Percentiles rank a stretch among this genome's conserved stretches.
These are phyloP conservation scores for Entonaema liquescens DNA, from an alignment of 495 filamentous ascomycete genomes.

Conservation along the genomic window DNA sequence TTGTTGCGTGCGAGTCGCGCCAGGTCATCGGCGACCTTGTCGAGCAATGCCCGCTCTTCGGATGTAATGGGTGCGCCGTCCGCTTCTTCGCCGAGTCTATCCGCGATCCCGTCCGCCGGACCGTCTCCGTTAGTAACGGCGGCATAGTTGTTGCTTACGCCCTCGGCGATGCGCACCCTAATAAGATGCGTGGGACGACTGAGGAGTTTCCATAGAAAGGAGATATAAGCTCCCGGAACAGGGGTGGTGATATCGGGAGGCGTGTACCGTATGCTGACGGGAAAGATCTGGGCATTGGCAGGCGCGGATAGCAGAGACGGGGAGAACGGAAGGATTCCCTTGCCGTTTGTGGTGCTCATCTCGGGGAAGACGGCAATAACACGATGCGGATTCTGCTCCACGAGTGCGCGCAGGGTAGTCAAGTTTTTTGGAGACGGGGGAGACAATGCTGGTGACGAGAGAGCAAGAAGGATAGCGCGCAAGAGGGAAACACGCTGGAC, in stretches of 20 bases:
- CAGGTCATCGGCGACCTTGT: slow-evolving; percentile 82
- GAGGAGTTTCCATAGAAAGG: slow-evolving; percentile 87
- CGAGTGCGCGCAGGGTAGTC: slow-evolving; percentile 67
- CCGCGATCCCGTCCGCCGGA: slow-evolving; percentile 40
- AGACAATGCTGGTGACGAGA: slow-evolving; percentile 66
- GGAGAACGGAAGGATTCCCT: slow-evolving; percentile 85
- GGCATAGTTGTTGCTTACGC: slow-evolving; percentile 59
- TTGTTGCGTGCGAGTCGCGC: slow-evolving; percentile 92
- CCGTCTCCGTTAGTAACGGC: slow-evolving; percentile 36
- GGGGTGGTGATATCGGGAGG: slow-evolving; percentile 91
- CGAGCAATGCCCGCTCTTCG: slow-evolving; percentile 70
- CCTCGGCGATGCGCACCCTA: slow-evolving; percentile 85
- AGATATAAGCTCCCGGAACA: slow-evolving; percentile 71
- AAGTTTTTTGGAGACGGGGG: slow-evolving; percentile 55
- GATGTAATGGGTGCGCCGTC: slow-evolving; percentile 54
- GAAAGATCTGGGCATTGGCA: slow-evolving; percentile 77
- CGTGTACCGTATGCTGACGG: slow-evolving; percentile 86
- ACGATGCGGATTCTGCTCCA: slow-evolving; percentile 72
- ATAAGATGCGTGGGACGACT: slow-evolving; percentile 87
- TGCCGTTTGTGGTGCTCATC: slow-evolving; percentile 91
- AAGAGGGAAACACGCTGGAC: slow-evolving; percentile 81
- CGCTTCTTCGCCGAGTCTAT: slow-evolving; percentile 46
- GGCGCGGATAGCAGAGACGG: slow-evolving; percentile 74
- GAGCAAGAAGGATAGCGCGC: slow-evolving; percentile 74
- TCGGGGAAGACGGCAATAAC: slow-evolving; percentile 90